phyloP scores from a whole-genome alignment of 2,329 filamentous ascomycete genomes.

The Didymella segeticola region DNA sequence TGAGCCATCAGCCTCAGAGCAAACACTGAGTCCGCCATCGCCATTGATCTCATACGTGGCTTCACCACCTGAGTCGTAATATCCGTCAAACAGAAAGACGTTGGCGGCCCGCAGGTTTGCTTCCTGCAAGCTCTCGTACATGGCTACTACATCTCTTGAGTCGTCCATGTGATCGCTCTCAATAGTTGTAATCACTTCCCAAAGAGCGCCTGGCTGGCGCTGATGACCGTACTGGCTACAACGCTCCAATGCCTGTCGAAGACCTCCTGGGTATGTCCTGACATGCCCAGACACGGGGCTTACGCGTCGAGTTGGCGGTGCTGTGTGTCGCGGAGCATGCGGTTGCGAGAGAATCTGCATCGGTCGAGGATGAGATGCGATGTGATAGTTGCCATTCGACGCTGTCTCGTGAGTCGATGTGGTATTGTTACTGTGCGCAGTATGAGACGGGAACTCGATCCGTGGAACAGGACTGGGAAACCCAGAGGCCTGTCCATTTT shows the following conservation, averaged over 20 bases:
- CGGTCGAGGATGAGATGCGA: slow-evolving; percentile 15
- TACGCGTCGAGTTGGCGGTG: not conserved
- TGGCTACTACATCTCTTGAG: not conserved
- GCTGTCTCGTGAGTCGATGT: not conserved
- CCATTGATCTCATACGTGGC: not conserved
- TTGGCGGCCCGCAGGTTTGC: slow-evolving; percentile 6
- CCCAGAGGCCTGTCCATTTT: slow-evolving; percentile 10
- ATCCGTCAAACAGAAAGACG: not conserved
- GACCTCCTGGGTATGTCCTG: slow-evolving; percentile 19
- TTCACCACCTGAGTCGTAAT: not conserved
- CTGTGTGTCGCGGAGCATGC: slow-evolving; percentile 9
- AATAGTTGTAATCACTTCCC: not conserved
- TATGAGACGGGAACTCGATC: slow-evolving; percentile 9
- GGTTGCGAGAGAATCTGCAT: slow-evolving; percentile 17
- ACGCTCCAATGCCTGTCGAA: slow-evolving; percentile 5
- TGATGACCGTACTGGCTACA: not conserved
- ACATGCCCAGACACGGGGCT: slow-evolving; percentile 13
- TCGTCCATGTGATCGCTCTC: not conserved
- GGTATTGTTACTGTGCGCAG: slow-evolving; percentile 6
- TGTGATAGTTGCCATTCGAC: slow-evolving; percentile 6
- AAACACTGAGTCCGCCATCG: not conserved
- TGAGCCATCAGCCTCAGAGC: not conserved
- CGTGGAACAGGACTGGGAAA: slow-evolving; percentile 18
- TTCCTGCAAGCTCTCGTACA: slow-evolving; percentile 3
- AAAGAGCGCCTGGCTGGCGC: not conserved